Base-by-base conservation (phyloP, 2,329 filamentous ascomycete species). In the Nemania abortiva region DNA sequence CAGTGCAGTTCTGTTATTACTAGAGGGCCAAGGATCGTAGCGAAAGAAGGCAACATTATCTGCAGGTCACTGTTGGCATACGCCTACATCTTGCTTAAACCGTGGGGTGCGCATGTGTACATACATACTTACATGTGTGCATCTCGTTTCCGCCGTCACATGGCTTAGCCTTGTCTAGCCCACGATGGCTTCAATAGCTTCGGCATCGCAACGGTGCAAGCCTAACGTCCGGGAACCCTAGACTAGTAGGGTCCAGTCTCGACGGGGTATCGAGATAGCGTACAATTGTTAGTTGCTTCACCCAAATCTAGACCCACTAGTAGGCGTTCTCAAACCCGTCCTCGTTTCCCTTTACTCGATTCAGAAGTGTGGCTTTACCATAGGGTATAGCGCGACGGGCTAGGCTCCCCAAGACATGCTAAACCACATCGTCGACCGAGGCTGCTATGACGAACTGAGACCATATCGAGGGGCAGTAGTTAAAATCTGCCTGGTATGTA, bases 341-440 rank as follows among this genome's bases (percentile, higher is more conserved):
- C 72, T 77, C 75, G 75, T 77, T 64, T 76, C 67, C 65, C 57
- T 75, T 76, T 76, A 77, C 75, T 73, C 39, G 47, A 76, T 77
- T 74, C 53, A 76, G 75, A 73, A 73, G 56, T 66, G 60, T 71
- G 69, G 69, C 56, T 68, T 71, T 53, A 65, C 63, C 63, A 61
- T 68, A 69, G 69, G 66, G 64, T 68, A 68, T 76, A 73, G 72
- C 70, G 69, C 53, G 61, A 58, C 34, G 64, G 68, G 58, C 57
- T 64, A 68, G 67, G 60, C 61, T 57, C 27, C 34, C 37, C 11
- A 65, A 42, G 20, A 45, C 37, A 70, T 65, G 18, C 52, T 66
- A 70, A 47, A 63, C 53, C 31, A 54, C 31, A 63, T 63, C 52
- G 39, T 68, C 49, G 65, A 73, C 60, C 65, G 58, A 65, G 55